Evolutionary conservation across 2,329 filamentous ascomycete species (phyloP), one percentile per base, ranked within the genome.

Genomic region (Colletotrichum graminicola): DNA sequence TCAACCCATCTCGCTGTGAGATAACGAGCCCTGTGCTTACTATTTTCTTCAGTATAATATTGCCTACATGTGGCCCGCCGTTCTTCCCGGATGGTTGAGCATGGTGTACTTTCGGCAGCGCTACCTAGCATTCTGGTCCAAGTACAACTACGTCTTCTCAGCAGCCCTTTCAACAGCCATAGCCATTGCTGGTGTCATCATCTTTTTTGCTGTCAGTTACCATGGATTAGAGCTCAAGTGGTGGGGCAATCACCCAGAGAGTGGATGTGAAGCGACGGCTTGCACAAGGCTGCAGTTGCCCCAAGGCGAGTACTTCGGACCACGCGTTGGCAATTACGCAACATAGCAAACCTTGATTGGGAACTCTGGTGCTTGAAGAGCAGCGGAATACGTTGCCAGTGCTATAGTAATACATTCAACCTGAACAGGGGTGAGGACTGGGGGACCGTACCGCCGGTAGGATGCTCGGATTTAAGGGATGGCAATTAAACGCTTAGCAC

Each of bases 41-140:
- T 11, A 5, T 11, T 32, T 1, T 4, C 8, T 41, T 14, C 12
- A 70, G 8, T 84, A 79, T 74, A 86, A 84, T 73, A 59, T 86
- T 43, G 77, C 78, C 6, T 86, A 86, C 75, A 76, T 82, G 52
- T 83, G 82, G 82, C 83, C 82, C 0, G 80, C 81, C 4, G 81
- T 85, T 12, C 82, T 84, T 1, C 77, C 85, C 18, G 82, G 80
- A 5, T 84, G 78, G 55, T 78, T 78, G 56, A 82, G 75, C 71
- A 85, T 84, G 82, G 74, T 84, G 32, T 84, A 79, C 69, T 68
- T 85, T 65, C 82, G 82, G 67, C 79, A 76, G 56, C 75, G 78
- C 3, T 81, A 78, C 66, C 75, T 81, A 5, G 77, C 69, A 2
- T 80, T 82, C 73, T 83, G 82, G 81, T 76, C 79, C 16, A 82